phyloP scores from a whole-genome alignment of 805 yeast genomes.

The Myxozyma monticola region DNA sequence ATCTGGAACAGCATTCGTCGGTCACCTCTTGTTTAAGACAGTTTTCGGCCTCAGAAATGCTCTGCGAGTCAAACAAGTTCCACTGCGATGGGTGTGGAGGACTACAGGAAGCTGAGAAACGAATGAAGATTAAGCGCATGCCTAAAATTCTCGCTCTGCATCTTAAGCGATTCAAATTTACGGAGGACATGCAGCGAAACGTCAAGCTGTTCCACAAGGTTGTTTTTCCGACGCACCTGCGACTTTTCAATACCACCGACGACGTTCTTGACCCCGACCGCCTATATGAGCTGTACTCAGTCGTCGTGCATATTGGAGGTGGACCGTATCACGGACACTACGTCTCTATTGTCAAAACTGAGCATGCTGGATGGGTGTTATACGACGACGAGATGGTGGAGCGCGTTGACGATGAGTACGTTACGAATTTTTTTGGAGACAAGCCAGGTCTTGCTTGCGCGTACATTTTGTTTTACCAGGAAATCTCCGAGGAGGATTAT shows the following conservation, averaged over 20 bases:
- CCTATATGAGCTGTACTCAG: constrained; percentile 77
- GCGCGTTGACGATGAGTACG: constrained; percentile 78
- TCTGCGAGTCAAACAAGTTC: constrained; percentile 85
- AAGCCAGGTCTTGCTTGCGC: constrained; percentile 89
- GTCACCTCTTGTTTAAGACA: constrained; percentile 74
- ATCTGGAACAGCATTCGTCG: constrained; percentile 72
- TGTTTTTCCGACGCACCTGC: constrained; percentile 70
- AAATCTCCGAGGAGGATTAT: constrained; percentile 22
- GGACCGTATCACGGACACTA: constrained; percentile 99
- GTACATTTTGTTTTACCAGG: constrained; percentile 77
- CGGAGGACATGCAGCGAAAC: constrained; percentile 76
- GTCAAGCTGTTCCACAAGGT: constrained; percentile 86
- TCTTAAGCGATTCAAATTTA: constrained; percentile 87
- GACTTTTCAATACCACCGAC: constrained; percentile 65
- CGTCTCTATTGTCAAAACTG: constrained; percentile 80
- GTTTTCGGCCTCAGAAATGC: constrained; percentile 82
- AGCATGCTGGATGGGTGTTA: constrained; percentile 79
- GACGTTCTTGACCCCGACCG: constrained; percentile 55
- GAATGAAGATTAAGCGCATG: constrained; percentile 75
- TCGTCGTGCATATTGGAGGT: constrained; percentile 96
- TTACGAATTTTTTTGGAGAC: constrained; percentile 83
- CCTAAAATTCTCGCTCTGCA: constrained; percentile 83
- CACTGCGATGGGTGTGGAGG: constrained; percentile 90
- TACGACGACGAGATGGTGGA: constrained; percentile 97
- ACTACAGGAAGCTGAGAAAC: constrained; percentile 89